Evolutionary conservation across 805 yeast genomes (phyloP).

Genomic region (Kockiozyma suomiensis): DNA sequence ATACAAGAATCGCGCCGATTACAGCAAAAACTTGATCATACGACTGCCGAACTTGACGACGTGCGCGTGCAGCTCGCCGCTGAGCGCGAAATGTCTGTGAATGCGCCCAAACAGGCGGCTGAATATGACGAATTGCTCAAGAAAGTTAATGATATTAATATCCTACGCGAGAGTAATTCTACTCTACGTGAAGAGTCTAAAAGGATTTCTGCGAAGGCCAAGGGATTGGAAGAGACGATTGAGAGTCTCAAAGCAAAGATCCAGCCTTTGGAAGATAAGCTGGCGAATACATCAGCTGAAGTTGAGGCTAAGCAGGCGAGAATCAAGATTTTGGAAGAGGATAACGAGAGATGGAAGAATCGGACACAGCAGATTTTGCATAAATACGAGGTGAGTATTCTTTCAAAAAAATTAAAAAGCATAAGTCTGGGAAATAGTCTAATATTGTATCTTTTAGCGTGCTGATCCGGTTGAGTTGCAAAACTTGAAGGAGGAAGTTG

Average conservation of each 20-base stretch:
- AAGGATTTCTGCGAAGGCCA: constrained; percentile 40
- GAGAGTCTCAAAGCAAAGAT: constrained; percentile 42
- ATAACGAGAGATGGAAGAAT: constrained; percentile 61
- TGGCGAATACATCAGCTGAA: constrained; percentile 47
- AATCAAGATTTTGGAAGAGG: constrained; percentile 52
- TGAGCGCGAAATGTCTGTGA: constrained; percentile 37
- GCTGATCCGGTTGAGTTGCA: constrained; percentile 53
- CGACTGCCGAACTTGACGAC: constrained; percentile 56
- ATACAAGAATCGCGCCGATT: constrained; percentile 58
- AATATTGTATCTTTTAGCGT: constrained; percentile 34
- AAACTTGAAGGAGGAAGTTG: constrained; percentile 42
- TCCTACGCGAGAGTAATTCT: constrained; percentile 67
- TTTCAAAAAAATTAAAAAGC: too few relatives aligned
- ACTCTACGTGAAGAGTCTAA: constrained; percentile 60
- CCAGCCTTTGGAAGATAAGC: constrained; percentile 51
- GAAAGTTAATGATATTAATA: constrained; percentile 62
- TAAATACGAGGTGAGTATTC: constrained; percentile 44
- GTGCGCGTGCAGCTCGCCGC: constrained; percentile 51
- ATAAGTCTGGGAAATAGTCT: too few relatives aligned
- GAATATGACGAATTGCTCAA: constrained; percentile 53
- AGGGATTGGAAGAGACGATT: constrained; percentile 49
- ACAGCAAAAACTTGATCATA: constrained; percentile 53
- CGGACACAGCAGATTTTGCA: constrained; percentile 53
- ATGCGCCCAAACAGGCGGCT: constrained; percentile 31
- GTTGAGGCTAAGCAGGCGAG: constrained; percentile 55